Evolutionary conservation across 495 filamentous ascomycete species (phyloP).

Genomic region (Paragyromitra xinjiangensis): DNA sequence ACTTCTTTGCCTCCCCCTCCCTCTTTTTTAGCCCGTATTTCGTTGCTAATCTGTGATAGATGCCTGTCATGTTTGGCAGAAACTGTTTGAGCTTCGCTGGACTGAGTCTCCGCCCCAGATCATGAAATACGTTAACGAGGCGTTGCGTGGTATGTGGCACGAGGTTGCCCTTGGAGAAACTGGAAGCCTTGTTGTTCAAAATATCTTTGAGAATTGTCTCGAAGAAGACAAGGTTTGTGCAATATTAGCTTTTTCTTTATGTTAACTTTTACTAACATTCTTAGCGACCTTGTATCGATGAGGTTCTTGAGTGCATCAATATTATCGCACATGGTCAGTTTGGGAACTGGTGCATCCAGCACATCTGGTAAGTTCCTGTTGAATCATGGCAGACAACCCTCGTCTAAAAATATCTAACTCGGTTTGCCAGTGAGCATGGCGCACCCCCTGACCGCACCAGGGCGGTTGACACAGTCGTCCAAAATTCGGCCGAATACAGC

Average conservation of each 20-base stretch:
- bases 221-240: constrained; percentile 92
- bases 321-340: constrained; percentile 98
- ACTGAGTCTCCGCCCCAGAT: constrained; percentile 93
- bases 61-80: constrained; percentile 99
- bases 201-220: constrained; percentile 98
- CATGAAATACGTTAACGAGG: constrained; percentile 98
- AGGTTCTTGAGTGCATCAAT: constrained; percentile 92
- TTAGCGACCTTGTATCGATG: constrained; percentile 94
- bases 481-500: constrained; percentile 92
- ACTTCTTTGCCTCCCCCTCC: neutral
- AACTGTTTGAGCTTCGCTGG: constrained; percentile 98
- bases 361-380: constrained; percentile 71
- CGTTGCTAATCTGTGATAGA: constrained; percentile 59
- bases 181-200: constrained; percentile 96
- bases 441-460: constrained; percentile 88
- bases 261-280: constrained; percentile 58
- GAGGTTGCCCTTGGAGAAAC: constrained; percentile 97
- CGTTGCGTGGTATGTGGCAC: constrained; percentile 96
- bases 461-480: constrained; percentile 93
- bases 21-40: neutral
- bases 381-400: neutral
- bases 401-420: constrained; percentile 27
- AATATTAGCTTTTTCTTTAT: constrained; percentile 5
- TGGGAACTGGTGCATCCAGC: constrained; percentile 99
- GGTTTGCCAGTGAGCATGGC: constrained; percentile 74